Base-by-base conservation (phyloP, 345 rosid species). In the Eucalyptus curtisii region DNA sequence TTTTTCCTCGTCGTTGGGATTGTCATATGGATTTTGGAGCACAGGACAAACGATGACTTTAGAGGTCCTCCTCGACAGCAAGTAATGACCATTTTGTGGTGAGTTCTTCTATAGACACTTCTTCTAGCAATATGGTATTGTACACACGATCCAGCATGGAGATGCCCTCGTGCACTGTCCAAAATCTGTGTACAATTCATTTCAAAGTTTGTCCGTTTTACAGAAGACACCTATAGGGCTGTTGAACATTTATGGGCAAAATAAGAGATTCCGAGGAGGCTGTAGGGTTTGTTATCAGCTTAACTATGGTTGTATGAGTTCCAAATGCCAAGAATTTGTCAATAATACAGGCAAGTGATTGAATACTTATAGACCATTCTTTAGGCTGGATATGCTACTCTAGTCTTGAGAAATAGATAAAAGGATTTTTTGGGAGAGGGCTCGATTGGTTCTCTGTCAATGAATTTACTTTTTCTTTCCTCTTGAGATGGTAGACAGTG, bases 1-100 rank as follows among this genome's bases (percentile, higher is more conserved):
- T 96, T 93, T 91, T 98, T 98, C 91, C 88, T 98, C 31, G 89
- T 91, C 91, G 91, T 98, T 13, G 99, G 99, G 37, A 86, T 95
- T 86, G 98, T 98, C 79, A 96, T 98, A 57, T 98, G 99, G 99
- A 92, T 95, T 92, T 92, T 98, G 89, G 99, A 98, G 91, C 99
- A 98, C 89, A 91, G 99, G 92, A 92, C 92, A 85, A 98, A 98
- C 45, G 99, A 98, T 80, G 98, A 98, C 50, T 98, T 98, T 93
- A 92, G 99, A 88, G 99, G 99, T 49, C 92, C 99, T 15, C 99
- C 99, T 40, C 94, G 91, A 90, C 88, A 90, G 90, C 99, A 98
- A 92, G 10, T 95, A 86, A 93, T 93, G 85, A 96, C 99, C 85
- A 86, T 98, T 92, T 94, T 98, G 80, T 98, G 98, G 99, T 96